Conservation (phyloP, 1,284 basidiomycete genomes). For the Fomitopsis pinicola region DNA sequence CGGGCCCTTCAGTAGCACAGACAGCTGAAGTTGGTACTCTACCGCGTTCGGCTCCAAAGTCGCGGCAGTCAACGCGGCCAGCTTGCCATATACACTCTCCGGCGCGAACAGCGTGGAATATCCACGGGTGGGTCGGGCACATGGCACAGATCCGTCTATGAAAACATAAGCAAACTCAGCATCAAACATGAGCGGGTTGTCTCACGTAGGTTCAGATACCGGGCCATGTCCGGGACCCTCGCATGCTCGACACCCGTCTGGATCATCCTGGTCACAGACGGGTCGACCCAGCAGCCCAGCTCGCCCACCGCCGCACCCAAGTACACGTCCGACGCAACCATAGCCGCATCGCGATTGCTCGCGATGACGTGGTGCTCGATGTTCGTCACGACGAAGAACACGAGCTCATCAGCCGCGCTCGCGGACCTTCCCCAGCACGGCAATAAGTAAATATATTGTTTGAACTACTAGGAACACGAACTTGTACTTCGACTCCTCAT, state of each 20-base stretch:
- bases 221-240: constrained; percentile 55
- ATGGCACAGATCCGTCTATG: not conserved
- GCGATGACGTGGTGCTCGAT: constrained; percentile 61
- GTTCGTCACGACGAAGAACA: constrained; percentile 80
- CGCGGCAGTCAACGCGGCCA: constrained; percentile 52
- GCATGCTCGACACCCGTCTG: constrained; percentile 78
- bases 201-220: constrained; percentile 54
- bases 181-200: not conserved
- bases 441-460: not conserved
- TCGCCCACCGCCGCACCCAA: constrained; percentile 56
- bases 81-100: constrained; percentile 34
- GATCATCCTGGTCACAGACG: constrained; percentile 66
- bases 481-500: constrained; percentile 13
- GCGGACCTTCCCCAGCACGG: not conserved
- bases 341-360: constrained; percentile 23
- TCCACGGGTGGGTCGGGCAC: not conserved
- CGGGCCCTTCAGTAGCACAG: constrained; percentile 72
- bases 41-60: constrained; percentile 49
- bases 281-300: constrained; percentile 85
- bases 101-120: constrained; percentile 21
- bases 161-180: not conserved
- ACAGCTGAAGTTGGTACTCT: constrained; percentile 58
- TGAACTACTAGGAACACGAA: constrained; percentile 4
- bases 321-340: constrained; percentile 38
- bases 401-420: constrained; percentile 34